A percentile compares a stretch with the other conserved stretches of the same genome.
Evolutionary conservation across 305 asterid species (phyloP).

Genomic region (Rubia balearica): DNA sequence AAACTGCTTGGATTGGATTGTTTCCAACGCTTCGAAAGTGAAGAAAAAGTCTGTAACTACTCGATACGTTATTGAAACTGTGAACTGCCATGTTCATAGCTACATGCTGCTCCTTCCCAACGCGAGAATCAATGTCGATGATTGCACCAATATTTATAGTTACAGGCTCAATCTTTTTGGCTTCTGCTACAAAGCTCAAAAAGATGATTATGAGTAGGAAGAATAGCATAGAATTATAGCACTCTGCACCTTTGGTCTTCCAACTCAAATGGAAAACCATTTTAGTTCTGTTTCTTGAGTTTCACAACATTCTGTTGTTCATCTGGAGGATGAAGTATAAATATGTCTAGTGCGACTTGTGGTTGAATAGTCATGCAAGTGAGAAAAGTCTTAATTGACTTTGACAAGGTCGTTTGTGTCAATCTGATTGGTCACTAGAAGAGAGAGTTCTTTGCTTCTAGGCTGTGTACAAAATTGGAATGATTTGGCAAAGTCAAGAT

Average conservation of each 20-base stretch:
- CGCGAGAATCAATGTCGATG: slow-evolving; percentile 26
- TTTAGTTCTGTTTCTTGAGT: not conserved
- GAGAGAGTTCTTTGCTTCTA: not conserved
- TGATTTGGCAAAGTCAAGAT: not conserved
- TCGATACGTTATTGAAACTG: slow-evolving; percentile 21
- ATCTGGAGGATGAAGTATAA: not conserved
- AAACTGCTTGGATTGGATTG: slow-evolving; percentile 28
- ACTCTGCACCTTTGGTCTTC: slow-evolving; percentile 4
- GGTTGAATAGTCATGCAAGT: not conserved
- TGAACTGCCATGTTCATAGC: slow-evolving; percentile 28
- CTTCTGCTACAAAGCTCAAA: slow-evolving; percentile 6
- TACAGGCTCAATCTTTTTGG: slow-evolving; percentile 7
- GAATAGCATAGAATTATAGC: not conserved
- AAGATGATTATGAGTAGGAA: slow-evolving; percentile 9
- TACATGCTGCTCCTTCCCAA: slow-evolving; percentile 30
- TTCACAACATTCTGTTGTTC: not conserved
- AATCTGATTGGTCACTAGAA: not conserved
- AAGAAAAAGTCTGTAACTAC: slow-evolving; percentile 18
- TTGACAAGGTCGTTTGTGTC: not conserved
- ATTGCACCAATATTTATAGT: slow-evolving; percentile 28
- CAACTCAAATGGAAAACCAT: not conserved
- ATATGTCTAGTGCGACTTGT: not conserved
- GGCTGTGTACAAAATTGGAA: not conserved
- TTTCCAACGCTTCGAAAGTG: slow-evolving; percentile 23
- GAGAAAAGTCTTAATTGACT: not conserved